Evolutionary conservation across 2,329 filamentous ascomycete genomes (phyloP).

Genomic region (Colletotrichum horii): DNA sequence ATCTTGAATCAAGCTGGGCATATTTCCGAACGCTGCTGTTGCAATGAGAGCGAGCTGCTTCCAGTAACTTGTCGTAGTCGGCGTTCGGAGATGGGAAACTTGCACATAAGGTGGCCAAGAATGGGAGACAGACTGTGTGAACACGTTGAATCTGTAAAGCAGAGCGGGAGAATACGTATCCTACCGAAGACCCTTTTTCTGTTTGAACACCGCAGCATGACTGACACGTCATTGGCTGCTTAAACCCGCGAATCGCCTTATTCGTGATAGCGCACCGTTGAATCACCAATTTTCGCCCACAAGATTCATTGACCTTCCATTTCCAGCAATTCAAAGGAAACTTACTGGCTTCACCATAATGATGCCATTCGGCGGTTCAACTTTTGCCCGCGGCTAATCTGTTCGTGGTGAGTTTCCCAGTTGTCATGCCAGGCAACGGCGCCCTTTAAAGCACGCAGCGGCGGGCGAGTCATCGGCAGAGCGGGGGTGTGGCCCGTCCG

Average conservation of each 20-base stretch:
- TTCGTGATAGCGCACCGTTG: background rate
- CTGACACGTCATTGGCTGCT: background rate
- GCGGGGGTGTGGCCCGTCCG: background rate
- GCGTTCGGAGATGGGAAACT: rapidly evolving
- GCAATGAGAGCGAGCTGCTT: rapidly evolving
- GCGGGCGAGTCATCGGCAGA: background rate
- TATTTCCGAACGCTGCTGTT: background rate
- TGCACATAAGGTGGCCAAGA: no score
- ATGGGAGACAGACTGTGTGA: background rate
- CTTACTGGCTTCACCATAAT: background rate
- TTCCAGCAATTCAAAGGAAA: background rate
- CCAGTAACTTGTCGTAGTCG: background rate
- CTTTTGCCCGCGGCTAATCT: background rate
- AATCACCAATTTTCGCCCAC: background rate
- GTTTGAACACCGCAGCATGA: rapidly evolving
- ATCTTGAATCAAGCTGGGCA: background rate
- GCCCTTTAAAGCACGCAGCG: background rate
- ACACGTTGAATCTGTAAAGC: background rate
- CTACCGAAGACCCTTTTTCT: background rate
- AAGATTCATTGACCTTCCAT: background rate
- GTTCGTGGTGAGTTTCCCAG: background rate
- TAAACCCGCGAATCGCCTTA: background rate
- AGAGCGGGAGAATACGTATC: background rate
- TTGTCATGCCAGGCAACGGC: background rate
- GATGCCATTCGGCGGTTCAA: background rate